These are phyloP conservation scores for Sclerotinia minor DNA, from an alignment of 2,329 filamentous ascomycete genomes.

Conservation along the genomic window DNA sequence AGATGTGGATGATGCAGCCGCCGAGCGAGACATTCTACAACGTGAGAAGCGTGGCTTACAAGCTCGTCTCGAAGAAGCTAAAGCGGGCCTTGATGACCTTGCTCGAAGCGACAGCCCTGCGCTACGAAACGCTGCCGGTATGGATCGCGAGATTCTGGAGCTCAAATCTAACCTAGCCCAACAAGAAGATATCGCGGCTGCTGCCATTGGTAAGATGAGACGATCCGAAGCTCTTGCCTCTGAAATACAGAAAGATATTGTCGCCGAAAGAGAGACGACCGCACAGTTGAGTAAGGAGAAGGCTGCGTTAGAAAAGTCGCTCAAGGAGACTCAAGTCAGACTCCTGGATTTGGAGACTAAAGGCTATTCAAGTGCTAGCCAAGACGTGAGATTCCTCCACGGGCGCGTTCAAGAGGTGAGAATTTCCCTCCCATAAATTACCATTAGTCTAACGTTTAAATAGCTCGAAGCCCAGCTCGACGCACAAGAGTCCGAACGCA, in stretches of 20 bases:
- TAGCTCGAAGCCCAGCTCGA: slow-evolving; percentile 89
- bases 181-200: slow-evolving; percentile 87
- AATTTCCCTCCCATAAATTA: slow-evolving; percentile 24
- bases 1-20: slow-evolving; percentile 79
- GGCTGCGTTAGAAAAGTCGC: slow-evolving; percentile 79
- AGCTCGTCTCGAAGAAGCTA: slow-evolving; percentile 80
- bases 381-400: slow-evolving; percentile 93
- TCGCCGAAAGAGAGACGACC: slow-evolving; percentile 78
- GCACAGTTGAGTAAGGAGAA: slow-evolving; percentile 87
- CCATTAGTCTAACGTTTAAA: slow-evolving; percentile 35
- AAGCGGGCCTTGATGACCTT: slow-evolving; percentile 83
- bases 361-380: slow-evolving; percentile 89
- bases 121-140: slow-evolving; percentile 82
- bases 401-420: slow-evolving; percentile 92
- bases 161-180: slow-evolving; percentile 86
- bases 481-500: slow-evolving; percentile 74
- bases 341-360: slow-evolving; percentile 96
- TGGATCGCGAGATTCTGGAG: slow-evolving; percentile 86
- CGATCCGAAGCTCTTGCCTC: slow-evolving; percentile 82
- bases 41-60: slow-evolving; percentile 92
- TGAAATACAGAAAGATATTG: slow-evolving; percentile 92
- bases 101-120: slow-evolving; percentile 82
- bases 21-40: slow-evolving; percentile 79
- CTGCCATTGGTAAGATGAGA: slow-evolving; percentile 96
- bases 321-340: slow-evolving; percentile 87